Base-by-base conservation (phyloP, 805 yeast genomes). In the Ogataea trehalophila region DNA sequence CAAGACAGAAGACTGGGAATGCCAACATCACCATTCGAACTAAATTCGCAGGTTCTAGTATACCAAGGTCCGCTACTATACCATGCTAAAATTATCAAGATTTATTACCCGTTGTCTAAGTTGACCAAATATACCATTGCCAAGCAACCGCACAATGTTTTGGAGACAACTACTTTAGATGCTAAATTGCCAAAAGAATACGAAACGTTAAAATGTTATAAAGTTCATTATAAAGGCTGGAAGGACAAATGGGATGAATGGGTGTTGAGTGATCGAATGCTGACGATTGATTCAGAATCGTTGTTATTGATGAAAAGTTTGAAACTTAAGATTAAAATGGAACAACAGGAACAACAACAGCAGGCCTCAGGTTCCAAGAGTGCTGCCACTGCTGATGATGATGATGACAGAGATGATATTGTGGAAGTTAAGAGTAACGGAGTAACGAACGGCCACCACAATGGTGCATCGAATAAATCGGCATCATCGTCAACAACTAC, bases 171-270 rank as follows among this genome's bases (percentile, higher is more conserved):
- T 9, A 39, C 20, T 8, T n/a, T 44, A 11, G 60, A 57, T 18
- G 42, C 60, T 11, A 52, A 52, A 35, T 57, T 62, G 22, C 59
- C 67, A 2, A 41, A 45, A 17, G 50, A 44, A 2, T 48, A 40
- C n/a, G 37, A 49, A 26, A 43, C 52, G 15, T 43, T 49, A 33
- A 52, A 54, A 35, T 51, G 55, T 31, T 91, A 81, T 66, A 82
- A 73, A 55, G 79, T 92, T 16, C 99, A 94, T 61, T 92, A 92
- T 66, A 85, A 84, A 56, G 98, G 99, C 3, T 92, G 99, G 99
- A 92, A 91, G 60, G 67, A 83, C 16, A 82, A 90, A 49, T 92
- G 97, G 96, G 98, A 92, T 62, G 99, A 92, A 65, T 92, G 99
- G 99, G 92, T 92, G 1, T 76, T 78, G 1, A 65, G 67, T 7